Conservation (phyloP, 2,329 filamentous ascomycete species). For the Aspergillus fijiensis region DNA sequence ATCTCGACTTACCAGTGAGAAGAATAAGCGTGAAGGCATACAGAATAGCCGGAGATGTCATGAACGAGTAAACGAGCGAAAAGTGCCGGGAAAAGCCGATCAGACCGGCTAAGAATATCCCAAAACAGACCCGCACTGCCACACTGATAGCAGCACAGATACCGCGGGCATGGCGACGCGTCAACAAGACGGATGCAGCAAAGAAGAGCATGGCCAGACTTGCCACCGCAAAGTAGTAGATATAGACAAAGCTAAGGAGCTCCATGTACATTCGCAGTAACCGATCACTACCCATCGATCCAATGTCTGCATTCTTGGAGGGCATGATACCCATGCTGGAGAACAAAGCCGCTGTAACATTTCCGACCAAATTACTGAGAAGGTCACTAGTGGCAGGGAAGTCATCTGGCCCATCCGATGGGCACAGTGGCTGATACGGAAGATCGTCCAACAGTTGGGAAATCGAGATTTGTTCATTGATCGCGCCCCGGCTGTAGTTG, state of each 20-base stretch:
- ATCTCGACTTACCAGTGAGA: conserved; percentile 28
- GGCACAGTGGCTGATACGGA: conserved; percentile 32
- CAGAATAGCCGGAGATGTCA: conserved; percentile 42
- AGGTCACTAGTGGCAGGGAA: conserved; percentile 28
- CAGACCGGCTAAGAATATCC: conserved; percentile 29
- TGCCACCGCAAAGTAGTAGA: conserved; percentile 42
- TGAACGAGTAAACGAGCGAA: conserved; percentile 37
- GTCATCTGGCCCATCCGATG: conserved; percentile 15
- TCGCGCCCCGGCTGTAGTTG: conserved; percentile 34
- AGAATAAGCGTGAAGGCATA: conserved; percentile 36
- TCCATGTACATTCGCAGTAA: conserved; percentile 39
- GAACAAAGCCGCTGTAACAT: conserved; percentile 42
- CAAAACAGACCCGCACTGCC: conserved; percentile 30
- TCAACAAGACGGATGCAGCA: conserved; percentile 33
- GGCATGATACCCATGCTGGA: conserved; percentile 42
- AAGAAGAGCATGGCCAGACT: conserved; percentile 39
- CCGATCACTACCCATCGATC: conserved; percentile 29
- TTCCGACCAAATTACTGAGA: conserved; percentile 38
- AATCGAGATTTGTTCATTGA: conserved; percentile 35
- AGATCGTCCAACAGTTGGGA: conserved; percentile 33
- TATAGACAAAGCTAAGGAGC: conserved; percentile 40
- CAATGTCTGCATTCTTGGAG: conserved; percentile 28
- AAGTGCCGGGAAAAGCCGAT: conserved; percentile 34
- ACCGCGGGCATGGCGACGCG: conserved; percentile 25
- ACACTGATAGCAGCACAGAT: conserved; percentile 28